Percentiles rank a stretch among this genome's conserved stretches.
Conservation (phyloP, 129 eudicot genomes). For the Tagetes erecta region DNA sequence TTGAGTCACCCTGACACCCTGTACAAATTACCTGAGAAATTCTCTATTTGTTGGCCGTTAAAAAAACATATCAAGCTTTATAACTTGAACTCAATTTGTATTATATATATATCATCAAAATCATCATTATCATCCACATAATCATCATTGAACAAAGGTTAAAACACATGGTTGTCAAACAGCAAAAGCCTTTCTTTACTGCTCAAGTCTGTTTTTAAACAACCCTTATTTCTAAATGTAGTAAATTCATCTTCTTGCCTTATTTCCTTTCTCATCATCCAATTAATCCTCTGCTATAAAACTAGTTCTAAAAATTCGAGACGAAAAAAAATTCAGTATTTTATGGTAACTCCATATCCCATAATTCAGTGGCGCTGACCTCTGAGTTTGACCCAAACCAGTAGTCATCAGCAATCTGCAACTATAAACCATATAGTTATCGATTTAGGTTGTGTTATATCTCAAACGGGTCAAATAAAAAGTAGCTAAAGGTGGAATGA, state of each 20-base stretch:
- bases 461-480: neutral
- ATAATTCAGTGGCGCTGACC: constrained; percentile 52
- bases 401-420: constrained; percentile 69
- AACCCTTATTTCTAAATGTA: constrained; percentile 26
- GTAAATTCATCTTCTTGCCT: constrained; percentile 10
- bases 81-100: no score
- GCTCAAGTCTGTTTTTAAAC: constrained; percentile 20
- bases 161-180: constrained; percentile 3
- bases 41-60: no score
- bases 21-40: no score
- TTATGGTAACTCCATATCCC: constrained; percentile 45
- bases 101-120: constrained; percentile 4
- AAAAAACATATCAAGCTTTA: no score
- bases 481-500: neutral
- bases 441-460: neutral
- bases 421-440: constrained; percentile 3
- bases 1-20: no score
- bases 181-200: constrained; percentile 22
- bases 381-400: constrained; percentile 58
- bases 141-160: no score
- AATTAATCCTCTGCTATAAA: constrained; percentile 22
- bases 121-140: constrained; percentile 12
- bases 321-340: neutral
- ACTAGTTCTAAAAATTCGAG: constrained; percentile 28
- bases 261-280: constrained; percentile 13